Evolutionary conservation across 164 flowering plant genomes (phyloP), one percentile per base, ranked within the genome.

Genomic region (Berberis thunbergii): DNA sequence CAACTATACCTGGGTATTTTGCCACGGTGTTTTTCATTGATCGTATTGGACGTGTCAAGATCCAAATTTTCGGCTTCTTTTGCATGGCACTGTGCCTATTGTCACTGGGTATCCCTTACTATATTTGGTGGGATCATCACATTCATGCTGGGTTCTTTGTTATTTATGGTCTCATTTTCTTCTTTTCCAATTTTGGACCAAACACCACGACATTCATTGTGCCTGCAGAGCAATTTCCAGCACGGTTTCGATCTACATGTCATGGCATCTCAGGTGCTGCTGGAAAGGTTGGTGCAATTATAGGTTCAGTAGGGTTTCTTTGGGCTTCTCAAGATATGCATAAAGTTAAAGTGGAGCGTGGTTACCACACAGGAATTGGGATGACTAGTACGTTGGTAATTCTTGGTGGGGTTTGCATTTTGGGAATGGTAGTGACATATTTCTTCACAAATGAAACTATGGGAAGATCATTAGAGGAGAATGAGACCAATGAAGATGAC

Each of bases 201-300:
- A 86, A 84, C 64, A 79, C 87, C 0, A 84, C 89, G 2, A 86
- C 89, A 0, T 86, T 87, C 43, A 84, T 84, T 1, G 80, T 83
- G 6, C 92, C 92, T 0, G 87, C 89, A 0, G 92, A 86, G 73
- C 83, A 84, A 0, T 86, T 86, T 46, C 92, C 92, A 1, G 83
- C 89, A 3, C 68, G 92, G 41, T 79, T 84, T 13, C 75, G 92
- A n/a, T 64, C 89, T 2, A 84, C 93, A 0, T 84, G 89, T 60
- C 93, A 87, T 71, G 93, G 89, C 2, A 74, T 86, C 1, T 74
- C 86, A 0, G 89, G 81, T 2, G 85, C 89, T 3, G 69, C 72
- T 1, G 89, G 93, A 1, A 86, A 85, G 64, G 39, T 79, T 2
- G 93, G 93, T 4, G 89, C 93, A 0, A 79, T 84, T 1, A 69